Evolutionary conservation across 2,329 filamentous ascomycete genomes (phyloP).

Genomic region (Stenocarpella maydis): DNA sequence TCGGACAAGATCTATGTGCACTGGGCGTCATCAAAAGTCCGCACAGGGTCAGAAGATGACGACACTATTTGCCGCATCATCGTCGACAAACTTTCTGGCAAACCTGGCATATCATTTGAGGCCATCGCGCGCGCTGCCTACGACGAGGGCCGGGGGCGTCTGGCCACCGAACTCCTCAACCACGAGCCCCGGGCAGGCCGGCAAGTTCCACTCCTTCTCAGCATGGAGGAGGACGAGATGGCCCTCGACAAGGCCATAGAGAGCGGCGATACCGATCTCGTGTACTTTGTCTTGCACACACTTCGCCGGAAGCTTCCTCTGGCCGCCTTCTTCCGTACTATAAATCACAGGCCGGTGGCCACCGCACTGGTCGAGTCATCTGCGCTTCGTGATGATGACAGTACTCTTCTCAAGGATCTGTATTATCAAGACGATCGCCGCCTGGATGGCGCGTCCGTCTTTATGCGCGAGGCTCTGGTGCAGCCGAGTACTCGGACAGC

Average conservation of each 20-base stretch:
- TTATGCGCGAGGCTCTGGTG: slow-evolving; percentile 82
- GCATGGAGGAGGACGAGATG: slow-evolving; percentile 94
- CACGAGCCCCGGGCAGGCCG: slow-evolving; percentile 95
- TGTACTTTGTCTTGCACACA: slow-evolving; percentile 87
- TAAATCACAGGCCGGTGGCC: slow-evolving; percentile 85
- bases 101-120: slow-evolving; percentile 94
- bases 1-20: slow-evolving; percentile 93
- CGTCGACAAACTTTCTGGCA: slow-evolving; percentile 85
- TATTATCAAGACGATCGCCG: slow-evolving; percentile 97
- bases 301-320: slow-evolving; percentile 90
- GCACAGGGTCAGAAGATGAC: slow-evolving; percentile 83
- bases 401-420: slow-evolving; percentile 87
- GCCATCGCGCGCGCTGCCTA: slow-evolving; percentile 92
- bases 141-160: slow-evolving; percentile 87
- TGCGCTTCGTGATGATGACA: slow-evolving; percentile 74
- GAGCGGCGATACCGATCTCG: slow-evolving; percentile 91
- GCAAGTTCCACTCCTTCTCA: slow-evolving; percentile 90
- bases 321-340: slow-evolving; percentile 89
- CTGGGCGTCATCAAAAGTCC: slow-evolving; percentile 96
- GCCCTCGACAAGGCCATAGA: slow-evolving; percentile 97
- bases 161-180: slow-evolving; percentile 91
- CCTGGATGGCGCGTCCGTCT: slow-evolving; percentile 85
- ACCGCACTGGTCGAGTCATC: slow-evolving; percentile 89
- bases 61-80: slow-evolving; percentile 87
- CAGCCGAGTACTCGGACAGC: slow-evolving; percentile 75